phyloP scores from a whole-genome alignment of 2,329 filamentous ascomycete genomes.

The Aaosphaeria pasadenensis region DNA sequence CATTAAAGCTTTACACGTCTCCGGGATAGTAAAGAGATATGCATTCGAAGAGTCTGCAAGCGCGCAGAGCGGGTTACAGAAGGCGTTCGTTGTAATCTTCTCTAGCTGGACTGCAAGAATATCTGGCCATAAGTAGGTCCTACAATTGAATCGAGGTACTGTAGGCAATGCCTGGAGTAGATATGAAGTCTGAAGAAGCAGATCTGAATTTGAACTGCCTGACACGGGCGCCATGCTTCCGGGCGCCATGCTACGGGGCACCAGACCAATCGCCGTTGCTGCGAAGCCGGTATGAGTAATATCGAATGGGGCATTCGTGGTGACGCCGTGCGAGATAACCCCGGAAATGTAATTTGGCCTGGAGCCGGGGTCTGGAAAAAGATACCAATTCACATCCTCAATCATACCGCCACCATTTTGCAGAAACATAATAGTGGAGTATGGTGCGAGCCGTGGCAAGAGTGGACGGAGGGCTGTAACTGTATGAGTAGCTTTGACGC shows the following conservation, averaged over 20 bases:
- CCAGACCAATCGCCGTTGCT: slow-evolving; percentile 55
- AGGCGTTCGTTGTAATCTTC: slow-evolving; percentile 69
- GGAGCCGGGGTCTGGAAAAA: slow-evolving; percentile 65
- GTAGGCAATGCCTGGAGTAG: background rate
- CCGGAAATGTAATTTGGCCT: slow-evolving; percentile 78
- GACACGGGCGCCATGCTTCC: slow-evolving; percentile 1
- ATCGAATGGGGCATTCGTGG: slow-evolving; percentile 46
- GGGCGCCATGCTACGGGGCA: slow-evolving; percentile 40
- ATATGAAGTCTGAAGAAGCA: slow-evolving; percentile 6
- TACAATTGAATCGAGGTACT: slow-evolving; percentile 2
- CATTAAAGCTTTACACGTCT: slow-evolving; percentile 68
- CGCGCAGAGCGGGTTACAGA: slow-evolving; percentile 79
- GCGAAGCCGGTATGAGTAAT: slow-evolving; percentile 59
- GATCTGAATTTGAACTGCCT: slow-evolving; percentile 21
- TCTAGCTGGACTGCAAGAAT: slow-evolving; percentile 76
- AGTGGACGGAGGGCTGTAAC: slow-evolving; percentile 62
- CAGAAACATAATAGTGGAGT: slow-evolving; percentile 72
- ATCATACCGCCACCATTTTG: slow-evolving; percentile 80
- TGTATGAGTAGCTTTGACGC: slow-evolving; percentile 63
- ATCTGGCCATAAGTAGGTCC: slow-evolving; percentile 62
- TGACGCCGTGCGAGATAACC: slow-evolving; percentile 58
- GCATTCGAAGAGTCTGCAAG: slow-evolving; percentile 75
- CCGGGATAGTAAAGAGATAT: slow-evolving; percentile 62
- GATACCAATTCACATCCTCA: slow-evolving; percentile 68
- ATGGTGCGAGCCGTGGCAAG: slow-evolving; percentile 59